Base-by-base conservation (phyloP, 2,329 filamentous ascomycete species). In the Corynespora cassiicola region DNA sequence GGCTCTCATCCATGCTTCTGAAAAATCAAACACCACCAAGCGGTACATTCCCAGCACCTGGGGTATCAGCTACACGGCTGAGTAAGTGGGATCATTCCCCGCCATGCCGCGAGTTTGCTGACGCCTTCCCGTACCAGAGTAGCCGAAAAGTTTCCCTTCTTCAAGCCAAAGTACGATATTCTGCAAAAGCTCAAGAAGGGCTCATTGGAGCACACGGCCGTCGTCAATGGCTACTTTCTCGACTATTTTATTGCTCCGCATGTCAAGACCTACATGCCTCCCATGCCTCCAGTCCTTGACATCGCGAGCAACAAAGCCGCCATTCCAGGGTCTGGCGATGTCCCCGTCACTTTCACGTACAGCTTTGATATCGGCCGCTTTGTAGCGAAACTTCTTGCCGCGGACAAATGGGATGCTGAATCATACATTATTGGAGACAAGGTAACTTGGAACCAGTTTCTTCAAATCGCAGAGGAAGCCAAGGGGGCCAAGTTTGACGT, bases 401-500 rank as follows among this genome's bases (percentile, higher is more conserved):
- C 42, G 15, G 14, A 36, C 2, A 42, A 33, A 6, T 54, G 75
- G 75, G 65, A 70, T 1, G 55, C 63, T 15, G 51, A 57, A 6
- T 47, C 50, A 0, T 58, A 46, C 30, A 39, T 70, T 21, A 39
- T 71, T 50, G 73, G 74, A 2, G 75, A 77, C 36, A 66, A 69
- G 27, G 35, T 71, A 7, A 76, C 74, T 0, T 73, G 65, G 52
- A 76, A 77, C 23, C 59, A 77, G 47, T 56, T 77, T 7, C 27
- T 77, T 6, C 30, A 36, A 9, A 43, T 73, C n/a, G 74, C 68
- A 0, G 72, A 76, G 44, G 61, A 70, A 24, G 56, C 63, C 15
- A 69, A 59, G 41, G 72, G 72, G 6, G 24, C 15, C 11, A 52
- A 50, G 26, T 54, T 54, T 24, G 25, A 23, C 6, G 42, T 52